These are phyloP conservation scores for Clarireedia monteithiana DNA, from an alignment of 2,329 filamentous ascomycete genomes.

Conservation along the genomic window DNA sequence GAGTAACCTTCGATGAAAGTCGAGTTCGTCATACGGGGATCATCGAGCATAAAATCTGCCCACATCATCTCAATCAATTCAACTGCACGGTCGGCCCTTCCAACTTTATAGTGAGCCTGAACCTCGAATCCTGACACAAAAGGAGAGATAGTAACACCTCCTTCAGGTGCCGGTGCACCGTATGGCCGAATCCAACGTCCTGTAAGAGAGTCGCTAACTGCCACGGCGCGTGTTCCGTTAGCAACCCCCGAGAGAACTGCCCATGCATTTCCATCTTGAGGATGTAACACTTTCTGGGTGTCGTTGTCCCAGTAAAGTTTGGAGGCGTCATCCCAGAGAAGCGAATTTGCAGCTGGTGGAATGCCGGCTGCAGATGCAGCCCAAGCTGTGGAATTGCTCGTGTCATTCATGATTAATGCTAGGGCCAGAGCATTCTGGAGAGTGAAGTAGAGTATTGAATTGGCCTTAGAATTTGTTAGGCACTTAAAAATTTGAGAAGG, in stretches of 20 bases:
- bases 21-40: constrained; percentile 48
- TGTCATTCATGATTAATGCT: constrained; percentile 24
- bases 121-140: constrained; percentile 54
- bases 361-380: constrained; percentile 3
- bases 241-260: constrained; percentile 28
- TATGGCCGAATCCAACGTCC: constrained; percentile 41
- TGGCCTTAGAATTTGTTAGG: constrained; percentile 1
- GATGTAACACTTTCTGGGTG: constrained; percentile 43
- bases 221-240: not conserved
- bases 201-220: constrained; percentile 22
- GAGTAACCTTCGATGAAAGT: constrained; percentile 54
- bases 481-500: no score
- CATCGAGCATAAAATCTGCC: constrained; percentile 50
- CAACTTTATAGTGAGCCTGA: constrained; percentile 44
- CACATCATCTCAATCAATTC: constrained; percentile 47
- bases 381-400: constrained; percentile 1
- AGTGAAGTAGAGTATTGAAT: constrained; percentile 35
- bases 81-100: constrained; percentile 42
- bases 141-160: constrained; percentile 43
- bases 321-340: constrained; percentile 29
- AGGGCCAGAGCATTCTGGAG: constrained; percentile 38
- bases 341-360: constrained; percentile 11
- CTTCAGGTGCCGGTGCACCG: constrained; percentile 48
- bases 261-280: constrained; percentile 52
- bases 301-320: constrained; percentile 44